phyloP scores from a whole-genome alignment of 805 yeast genomes.

The Saccharomycopsis vini region DNA sequence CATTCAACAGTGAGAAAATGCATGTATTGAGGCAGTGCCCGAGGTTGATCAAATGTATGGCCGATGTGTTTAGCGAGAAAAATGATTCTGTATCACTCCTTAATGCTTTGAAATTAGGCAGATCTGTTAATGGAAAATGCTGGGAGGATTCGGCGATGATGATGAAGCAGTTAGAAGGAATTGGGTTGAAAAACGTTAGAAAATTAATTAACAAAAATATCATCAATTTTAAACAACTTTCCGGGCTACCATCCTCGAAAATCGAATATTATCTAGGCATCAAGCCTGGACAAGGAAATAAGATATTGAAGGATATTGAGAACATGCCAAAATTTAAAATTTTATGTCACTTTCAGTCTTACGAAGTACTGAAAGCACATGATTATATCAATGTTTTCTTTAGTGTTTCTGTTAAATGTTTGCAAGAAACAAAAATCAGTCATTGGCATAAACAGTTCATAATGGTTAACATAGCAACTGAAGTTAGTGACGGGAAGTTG shows the following conservation, averaged over 20 bases:
- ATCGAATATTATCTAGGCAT: constrained; percentile 35
- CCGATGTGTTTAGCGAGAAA: constrained; percentile 35
- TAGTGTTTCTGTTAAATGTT: constrained; percentile 21
- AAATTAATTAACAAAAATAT: constrained; percentile 32
- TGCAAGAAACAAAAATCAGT: constrained; percentile 14
- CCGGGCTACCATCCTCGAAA: constrained; percentile 24
- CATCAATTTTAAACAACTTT: constrained; percentile 26
- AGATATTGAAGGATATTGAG: constrained; percentile 28
- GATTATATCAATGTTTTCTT: constrained; percentile 5
- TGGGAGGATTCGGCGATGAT: constrained; percentile 43
- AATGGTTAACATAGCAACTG: constrained; percentile 27
- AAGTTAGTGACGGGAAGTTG: constrained; percentile 28
- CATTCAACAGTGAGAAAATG: constrained; percentile 37
- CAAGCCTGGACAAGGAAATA: constrained; percentile 33
- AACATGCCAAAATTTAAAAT: constrained; percentile 32
- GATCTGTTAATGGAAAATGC: constrained; percentile 36
- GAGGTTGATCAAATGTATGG: constrained; percentile 35
- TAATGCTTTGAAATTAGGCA: constrained; percentile 29
- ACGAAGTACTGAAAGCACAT: constrained; percentile 2
- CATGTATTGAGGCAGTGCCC: constrained; percentile 34
- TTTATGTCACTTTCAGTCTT: constrained; percentile 19
- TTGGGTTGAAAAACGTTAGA: constrained; percentile 35
- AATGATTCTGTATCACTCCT: constrained; percentile 35
- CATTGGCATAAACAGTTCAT: constrained; percentile 30
- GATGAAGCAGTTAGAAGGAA: constrained; percentile 39